phyloP scores from a whole-genome alignment of 1,284 basidiomycete genomes.

The Cutaneotrichosporon sp. region DNA sequence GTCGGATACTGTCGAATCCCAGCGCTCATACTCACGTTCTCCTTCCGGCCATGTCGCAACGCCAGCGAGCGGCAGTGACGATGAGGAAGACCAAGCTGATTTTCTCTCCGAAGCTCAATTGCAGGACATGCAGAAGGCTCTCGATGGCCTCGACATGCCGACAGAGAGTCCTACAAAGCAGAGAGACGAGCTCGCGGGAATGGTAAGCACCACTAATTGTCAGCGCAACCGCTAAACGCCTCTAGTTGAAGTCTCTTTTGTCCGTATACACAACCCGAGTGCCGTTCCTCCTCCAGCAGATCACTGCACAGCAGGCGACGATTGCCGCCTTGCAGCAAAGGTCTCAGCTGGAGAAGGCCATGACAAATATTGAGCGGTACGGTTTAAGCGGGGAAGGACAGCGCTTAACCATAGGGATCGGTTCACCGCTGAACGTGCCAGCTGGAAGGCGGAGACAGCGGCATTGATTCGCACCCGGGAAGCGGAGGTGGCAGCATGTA shows the following conservation, averaged over 20 bases:
- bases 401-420: slow-evolving; percentile 23
- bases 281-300: slow-evolving; percentile 32
- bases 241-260: slow-evolving; percentile 37
- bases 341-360: slow-evolving; percentile 26
- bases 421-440: slow-evolving; percentile 33
- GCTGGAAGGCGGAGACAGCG: slow-evolving; percentile 37
- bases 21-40: too few relatives aligned
- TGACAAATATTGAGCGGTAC: slow-evolving; percentile 36
- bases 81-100: slow-evolving; percentile 5
- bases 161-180: slow-evolving; percentile 8
- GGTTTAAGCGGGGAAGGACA: slow-evolving; percentile 7
- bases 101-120: slow-evolving; percentile 18
- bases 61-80: neutral
- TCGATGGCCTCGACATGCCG: neutral
- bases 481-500: slow-evolving; percentile 32
- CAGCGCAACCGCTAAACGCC: too few relatives aligned
- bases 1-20: too few relatives aligned
- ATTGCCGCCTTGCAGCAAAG: slow-evolving; percentile 41
- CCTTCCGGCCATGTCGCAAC: too few relatives aligned
- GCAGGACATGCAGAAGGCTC: slow-evolving; percentile 14
- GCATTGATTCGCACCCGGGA: slow-evolving; percentile 32
- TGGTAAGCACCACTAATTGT: slow-evolving; percentile 25
- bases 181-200: slow-evolving; percentile 23
- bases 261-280: slow-evolving; percentile 22
- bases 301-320: slow-evolving; percentile 37